Evolutionary conservation across 164 flowering plant genomes (phyloP).

Genomic region (Vitis cinerea): DNA sequence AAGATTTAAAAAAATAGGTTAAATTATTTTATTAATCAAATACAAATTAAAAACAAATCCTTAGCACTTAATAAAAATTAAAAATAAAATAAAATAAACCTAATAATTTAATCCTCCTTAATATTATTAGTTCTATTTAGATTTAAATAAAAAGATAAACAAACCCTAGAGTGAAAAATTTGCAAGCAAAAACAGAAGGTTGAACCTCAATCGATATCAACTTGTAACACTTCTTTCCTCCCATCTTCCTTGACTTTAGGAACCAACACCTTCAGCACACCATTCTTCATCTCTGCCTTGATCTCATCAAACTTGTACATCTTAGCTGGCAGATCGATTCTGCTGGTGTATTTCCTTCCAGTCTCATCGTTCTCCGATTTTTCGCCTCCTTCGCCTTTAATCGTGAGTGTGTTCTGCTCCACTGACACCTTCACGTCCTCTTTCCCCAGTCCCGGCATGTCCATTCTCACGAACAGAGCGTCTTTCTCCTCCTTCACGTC

Average conservation of each 20-base stretch:
- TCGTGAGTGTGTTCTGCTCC: conserved; percentile 62
- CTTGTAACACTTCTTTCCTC: conserved; percentile 51
- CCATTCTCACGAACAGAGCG: conserved; percentile 49
- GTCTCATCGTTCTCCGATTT: conserved; percentile 43
- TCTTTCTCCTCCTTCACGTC: conserved; percentile 60
- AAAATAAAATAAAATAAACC: no score
- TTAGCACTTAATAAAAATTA: no score
- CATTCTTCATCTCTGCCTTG: conserved; percentile 90
- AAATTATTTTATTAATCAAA: no score
- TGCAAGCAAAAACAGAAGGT: no score
- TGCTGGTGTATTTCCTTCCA: conserved; percentile 42
- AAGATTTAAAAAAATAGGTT: no score
- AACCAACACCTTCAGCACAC: conserved; percentile 59
- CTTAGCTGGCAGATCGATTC: conserved; percentile 54
- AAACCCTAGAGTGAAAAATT: no score
- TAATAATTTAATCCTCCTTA: no score
- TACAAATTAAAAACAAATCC: no score
- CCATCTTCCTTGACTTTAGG: conserved; percentile 74
- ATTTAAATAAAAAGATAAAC: no score
- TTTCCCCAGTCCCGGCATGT: conserved; percentile 78
- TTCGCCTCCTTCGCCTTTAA: conserved; percentile 49
- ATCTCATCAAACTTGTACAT: conserved; percentile 47
- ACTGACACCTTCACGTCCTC: conserved; percentile 61
- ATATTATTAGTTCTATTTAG: no score
- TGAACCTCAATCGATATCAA: conserved; percentile 41